Evolutionary conservation across 345 rosid species (phyloP), one percentile per base, ranked within the genome.

Genomic region (Eucalyptus sp.): DNA sequence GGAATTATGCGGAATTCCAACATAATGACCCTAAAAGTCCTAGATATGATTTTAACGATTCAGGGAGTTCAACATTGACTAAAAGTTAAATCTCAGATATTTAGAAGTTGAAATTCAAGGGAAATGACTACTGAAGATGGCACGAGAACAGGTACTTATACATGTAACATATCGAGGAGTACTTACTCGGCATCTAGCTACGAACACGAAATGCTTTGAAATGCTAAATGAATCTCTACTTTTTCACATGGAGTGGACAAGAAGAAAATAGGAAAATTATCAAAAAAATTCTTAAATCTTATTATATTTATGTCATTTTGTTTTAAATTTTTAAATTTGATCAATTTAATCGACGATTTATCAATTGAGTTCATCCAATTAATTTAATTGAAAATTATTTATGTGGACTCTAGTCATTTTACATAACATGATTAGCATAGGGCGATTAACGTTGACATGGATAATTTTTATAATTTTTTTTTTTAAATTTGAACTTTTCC

Each of bases 361-460:
- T 4, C 58, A 52, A 52, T 52, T 52, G 10, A 52, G 58, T 51
- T 18, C 20, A 51, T 51, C 17, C 3, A 3, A 51, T 51, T 17
- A 51, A 51, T 51, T 16, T 51, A 51, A 51, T 51, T 51, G 54
- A 17, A 51, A 52, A 52, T 52, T 25, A 8, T 10, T 20, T 52
- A 52, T 22, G 0, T 52, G 25, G 25, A 52, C 25, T 52, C 2
- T 20, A 0, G 58, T 52, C 10, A 52, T 52, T 1, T 2, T 20
- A 52, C 25, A 52, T 52, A 52, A 2, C 58, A 20, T 52, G 58
- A 52, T 52, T 52, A 18, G 58, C 0, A 0, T 52, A 52, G 20
- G 24, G 24, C 1, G 0, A 20, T 2, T 2, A 1, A 20, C 10
- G 4, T 2, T 52, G 5, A 20, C 10, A 18, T 20, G 8, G 5